A percentile compares a stretch with the other conserved stretches of the same genome.
phyloP scores from a whole-genome alignment of 495 filamentous ascomycete species.

The Penicillium mononematosum region DNA sequence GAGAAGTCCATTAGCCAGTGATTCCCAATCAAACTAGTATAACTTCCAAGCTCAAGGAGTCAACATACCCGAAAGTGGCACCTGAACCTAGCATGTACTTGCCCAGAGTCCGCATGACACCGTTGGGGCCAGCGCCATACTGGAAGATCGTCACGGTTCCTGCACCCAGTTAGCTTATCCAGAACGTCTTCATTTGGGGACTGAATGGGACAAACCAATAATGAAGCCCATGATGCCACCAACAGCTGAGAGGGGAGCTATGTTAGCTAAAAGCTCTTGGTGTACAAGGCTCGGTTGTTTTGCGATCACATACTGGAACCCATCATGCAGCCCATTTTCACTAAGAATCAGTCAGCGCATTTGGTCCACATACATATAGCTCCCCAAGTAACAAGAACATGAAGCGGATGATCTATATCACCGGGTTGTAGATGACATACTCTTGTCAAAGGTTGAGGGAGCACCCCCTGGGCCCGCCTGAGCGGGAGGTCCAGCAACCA shows the following conservation, averaged over 20 bases:
- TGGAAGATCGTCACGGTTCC: slow-evolving; percentile 91
- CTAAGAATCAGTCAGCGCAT: slow-evolving; percentile 48
- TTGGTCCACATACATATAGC: not conserved
- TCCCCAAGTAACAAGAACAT: not conserved
- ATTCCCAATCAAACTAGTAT: slow-evolving; percentile 11
- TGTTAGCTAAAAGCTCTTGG: slow-evolving; percentile 15
- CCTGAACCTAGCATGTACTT: slow-evolving; percentile 98
- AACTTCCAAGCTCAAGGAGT: not conserved
- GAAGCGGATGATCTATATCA: slow-evolving; percentile 1
- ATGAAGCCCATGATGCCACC: slow-evolving; percentile 97
- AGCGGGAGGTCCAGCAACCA: slow-evolving; percentile 57
- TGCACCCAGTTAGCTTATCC: slow-evolving; percentile 34
- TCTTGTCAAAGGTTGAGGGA: slow-evolving; percentile 87
- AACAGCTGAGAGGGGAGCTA: slow-evolving; percentile 61
- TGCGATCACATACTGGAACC: slow-evolving; percentile 73
- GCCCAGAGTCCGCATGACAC: slow-evolving; percentile 86
- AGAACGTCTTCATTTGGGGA: not conserved
- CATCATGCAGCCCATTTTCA: slow-evolving; percentile 98
- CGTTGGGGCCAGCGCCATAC: slow-evolving; percentile 89
- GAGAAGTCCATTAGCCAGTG: slow-evolving; percentile 12
- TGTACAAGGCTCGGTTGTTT: not conserved
- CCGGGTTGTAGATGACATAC: slow-evolving; percentile 53
- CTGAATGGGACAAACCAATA: slow-evolving; percentile 61
- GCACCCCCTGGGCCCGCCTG: slow-evolving; percentile 47
- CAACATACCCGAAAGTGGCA: slow-evolving; percentile 85